Conservation (phyloP, 768 basidiomycete species). For the Russula sp. region DNA sequence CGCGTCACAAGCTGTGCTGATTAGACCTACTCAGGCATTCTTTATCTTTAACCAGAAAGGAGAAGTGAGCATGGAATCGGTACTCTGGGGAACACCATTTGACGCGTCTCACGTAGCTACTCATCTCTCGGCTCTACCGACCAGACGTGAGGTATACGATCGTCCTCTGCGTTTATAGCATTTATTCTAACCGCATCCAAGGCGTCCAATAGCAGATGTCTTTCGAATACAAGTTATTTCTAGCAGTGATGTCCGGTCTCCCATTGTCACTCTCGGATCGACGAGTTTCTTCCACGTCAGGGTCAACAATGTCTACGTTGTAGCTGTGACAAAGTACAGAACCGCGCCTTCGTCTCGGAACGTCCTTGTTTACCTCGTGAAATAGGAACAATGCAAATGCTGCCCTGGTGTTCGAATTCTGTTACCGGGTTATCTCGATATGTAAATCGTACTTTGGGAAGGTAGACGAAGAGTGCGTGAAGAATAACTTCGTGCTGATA, state of each 20-base stretch:
- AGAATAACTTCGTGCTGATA: conserved; percentile 98
- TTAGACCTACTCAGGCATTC: conserved; percentile 62
- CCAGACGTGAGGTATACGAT: conserved; percentile 84
- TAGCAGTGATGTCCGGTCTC: conserved; percentile 92
- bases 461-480: conserved; percentile 94
- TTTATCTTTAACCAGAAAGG: conserved; percentile 99
- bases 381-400: conserved; percentile 91
- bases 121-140: conserved; percentile 93
- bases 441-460: conserved; percentile 96
- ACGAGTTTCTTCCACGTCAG: conserved; percentile 99
- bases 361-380: not conserved
- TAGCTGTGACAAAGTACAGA: conserved; percentile 86
- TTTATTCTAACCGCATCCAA: conserved; percentile 27
- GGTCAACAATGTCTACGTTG: conserved; percentile 90
- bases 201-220: conserved; percentile 94
- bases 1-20: not conserved
- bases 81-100: not conserved
- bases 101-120: conserved; percentile 47
- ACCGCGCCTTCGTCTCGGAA: not conserved
- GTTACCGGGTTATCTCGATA: conserved; percentile 93
- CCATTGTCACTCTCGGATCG: conserved; percentile 94
- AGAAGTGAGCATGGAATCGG: conserved; percentile 50
- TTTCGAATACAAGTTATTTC: conserved; percentile 99
- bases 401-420: conserved; percentile 95
- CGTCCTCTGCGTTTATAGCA: not conserved